phyloP scores from a whole-genome alignment of 2,329 filamentous ascomycete genomes.

The Epichloe amarillans region DNA sequence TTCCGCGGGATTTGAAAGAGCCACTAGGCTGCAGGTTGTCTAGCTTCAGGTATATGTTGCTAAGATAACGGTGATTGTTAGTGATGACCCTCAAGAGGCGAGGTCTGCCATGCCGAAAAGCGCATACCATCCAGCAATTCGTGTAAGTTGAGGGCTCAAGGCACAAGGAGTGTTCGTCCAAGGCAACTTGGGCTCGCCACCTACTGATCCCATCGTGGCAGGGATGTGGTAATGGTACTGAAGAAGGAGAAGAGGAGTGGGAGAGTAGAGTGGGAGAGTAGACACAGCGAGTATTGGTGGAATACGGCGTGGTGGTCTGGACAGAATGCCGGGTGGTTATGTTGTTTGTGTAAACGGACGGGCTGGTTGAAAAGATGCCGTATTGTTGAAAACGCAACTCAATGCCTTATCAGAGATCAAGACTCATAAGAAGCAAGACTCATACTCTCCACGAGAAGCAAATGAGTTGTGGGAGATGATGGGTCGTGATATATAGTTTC shows the following conservation, averaged over 20 bases:
- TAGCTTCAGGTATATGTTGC: slow-evolving; percentile 73
- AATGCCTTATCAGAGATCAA: neutral
- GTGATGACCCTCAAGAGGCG: neutral
- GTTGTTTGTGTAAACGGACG: neutral
- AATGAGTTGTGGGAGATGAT: neutral
- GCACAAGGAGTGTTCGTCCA: slow-evolving; percentile 63
- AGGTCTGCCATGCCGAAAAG: neutral
- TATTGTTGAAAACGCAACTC: neutral
- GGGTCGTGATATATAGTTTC: slow-evolving; percentile 6
- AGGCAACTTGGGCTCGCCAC: slow-evolving; percentile 30
- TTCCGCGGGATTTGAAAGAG: slow-evolving; percentile 73
- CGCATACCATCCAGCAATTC: slow-evolving; percentile 56
- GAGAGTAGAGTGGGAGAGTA: neutral
- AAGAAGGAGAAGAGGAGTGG: neutral
- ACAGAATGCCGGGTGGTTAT: neutral
- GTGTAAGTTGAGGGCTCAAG: slow-evolving; percentile 52
- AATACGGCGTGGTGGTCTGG: neutral
- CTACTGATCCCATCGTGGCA: slow-evolving; percentile 27
- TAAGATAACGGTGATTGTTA: slow-evolving; percentile 10
- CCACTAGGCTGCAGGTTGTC: slow-evolving; percentile 75
- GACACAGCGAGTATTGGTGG: neutral
- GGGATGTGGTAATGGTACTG: neutral
- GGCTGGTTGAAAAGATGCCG: slow-evolving; percentile 3
- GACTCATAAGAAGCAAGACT: neutral
- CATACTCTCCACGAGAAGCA: neutral